These are phyloP conservation scores for Hemileccinum hortonii DNA, from an alignment of 1,284 basidiomycete species.

Conservation along the genomic window DNA sequence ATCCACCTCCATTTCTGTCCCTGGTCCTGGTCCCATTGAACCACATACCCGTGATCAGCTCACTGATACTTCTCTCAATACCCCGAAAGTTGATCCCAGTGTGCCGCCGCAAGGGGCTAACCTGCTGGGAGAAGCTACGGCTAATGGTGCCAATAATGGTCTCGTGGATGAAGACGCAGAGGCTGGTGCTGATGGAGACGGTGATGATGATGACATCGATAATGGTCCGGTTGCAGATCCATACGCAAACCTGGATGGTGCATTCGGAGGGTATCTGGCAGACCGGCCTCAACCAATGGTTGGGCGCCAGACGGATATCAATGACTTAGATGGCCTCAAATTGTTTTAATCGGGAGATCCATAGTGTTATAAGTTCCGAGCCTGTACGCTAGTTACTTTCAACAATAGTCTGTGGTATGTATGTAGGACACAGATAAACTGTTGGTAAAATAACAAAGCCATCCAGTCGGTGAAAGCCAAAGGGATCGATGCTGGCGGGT, in stretches of 20 bases:
- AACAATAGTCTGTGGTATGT: constrained; percentile 16
- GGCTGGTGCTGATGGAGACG: constrained; percentile 26
- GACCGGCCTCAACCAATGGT: constrained; percentile 62
- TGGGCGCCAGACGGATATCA: constrained; percentile 20
- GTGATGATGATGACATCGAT: constrained; percentile 37
- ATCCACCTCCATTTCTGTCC: constrained; percentile 45
- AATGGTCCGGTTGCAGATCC: constrained; percentile 49
- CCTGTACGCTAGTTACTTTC: constrained; percentile 9
- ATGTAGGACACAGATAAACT: constrained; percentile 4
- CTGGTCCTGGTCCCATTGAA: constrained; percentile 70
- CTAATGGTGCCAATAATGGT: background rate
- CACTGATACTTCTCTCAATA: constrained; percentile 23
- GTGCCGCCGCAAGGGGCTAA: constrained; percentile 9
- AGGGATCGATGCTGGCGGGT: background rate
- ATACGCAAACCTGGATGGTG: constrained; percentile 71
- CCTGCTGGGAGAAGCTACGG: constrained; percentile 4
- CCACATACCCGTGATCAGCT: constrained; percentile 30
- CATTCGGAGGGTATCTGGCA: constrained; percentile 65
- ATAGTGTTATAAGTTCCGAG: background rate
- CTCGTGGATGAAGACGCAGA: constrained; percentile 16
- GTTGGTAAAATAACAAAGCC: background rate
- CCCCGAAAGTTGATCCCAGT: constrained; percentile 15
- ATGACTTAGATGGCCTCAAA: constrained; percentile 46
- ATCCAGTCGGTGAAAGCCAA: background rate
- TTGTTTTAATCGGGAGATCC: constrained; percentile 42